A percentile compares a stretch with the other conserved stretches of the same genome.
Conservation (phyloP, 345 rosid genomes). For the Populus euphratica region DNA sequence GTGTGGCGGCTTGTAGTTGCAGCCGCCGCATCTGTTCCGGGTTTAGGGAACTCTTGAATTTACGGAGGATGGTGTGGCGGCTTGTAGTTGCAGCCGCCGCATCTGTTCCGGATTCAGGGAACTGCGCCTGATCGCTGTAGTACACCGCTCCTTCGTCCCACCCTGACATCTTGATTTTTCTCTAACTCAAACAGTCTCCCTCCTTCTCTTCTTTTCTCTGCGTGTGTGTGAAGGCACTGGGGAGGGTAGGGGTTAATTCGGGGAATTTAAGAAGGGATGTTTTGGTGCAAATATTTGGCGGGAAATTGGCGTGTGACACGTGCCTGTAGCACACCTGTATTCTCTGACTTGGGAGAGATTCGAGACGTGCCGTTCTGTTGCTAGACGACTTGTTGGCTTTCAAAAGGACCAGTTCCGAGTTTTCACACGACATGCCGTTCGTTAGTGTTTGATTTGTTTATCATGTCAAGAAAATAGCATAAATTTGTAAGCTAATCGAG, state of each 20-base stretch:
- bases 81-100: no score
- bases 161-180: conserved; percentile 54
- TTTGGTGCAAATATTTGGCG: conserved; percentile 16
- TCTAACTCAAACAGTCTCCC: background rate
- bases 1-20: conserved; percentile 63
- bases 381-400: no score
- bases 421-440: no score
- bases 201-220: background rate
- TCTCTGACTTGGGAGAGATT: background rate
- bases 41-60: no score
- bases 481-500: no score
- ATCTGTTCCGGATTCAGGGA: conserved; percentile 62
- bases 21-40: conserved; percentile 24
- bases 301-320: background rate
- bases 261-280: background rate
- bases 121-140: conserved; percentile 93
- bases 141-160: conserved; percentile 90
- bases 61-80: no score
- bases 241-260: background rate
- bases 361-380: no score
- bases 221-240: background rate
- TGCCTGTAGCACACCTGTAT: background rate
- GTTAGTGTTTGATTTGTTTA: no score
- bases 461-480: no score
- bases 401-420: no score